phyloP scores from a whole-genome alignment of 352 stramenopile genomes.

The Phytophthora gonapodyides region DNA sequence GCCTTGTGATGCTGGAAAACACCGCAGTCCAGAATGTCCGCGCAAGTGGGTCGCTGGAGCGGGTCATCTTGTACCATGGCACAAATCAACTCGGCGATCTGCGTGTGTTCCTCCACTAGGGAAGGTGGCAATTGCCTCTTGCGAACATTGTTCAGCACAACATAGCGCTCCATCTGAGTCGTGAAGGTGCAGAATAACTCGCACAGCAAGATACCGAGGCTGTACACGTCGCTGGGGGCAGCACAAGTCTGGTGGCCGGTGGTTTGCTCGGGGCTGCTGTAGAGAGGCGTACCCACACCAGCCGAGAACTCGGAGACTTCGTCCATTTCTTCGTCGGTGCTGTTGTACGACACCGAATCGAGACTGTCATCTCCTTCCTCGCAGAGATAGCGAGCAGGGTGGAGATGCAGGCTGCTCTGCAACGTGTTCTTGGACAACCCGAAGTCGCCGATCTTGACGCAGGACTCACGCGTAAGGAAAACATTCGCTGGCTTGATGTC shows the following conservation, averaged over 20 bases:
- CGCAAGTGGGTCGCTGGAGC: conserved; percentile 45
- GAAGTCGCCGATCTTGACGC: conserved; percentile 87
- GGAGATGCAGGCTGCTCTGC: conserved; percentile 59
- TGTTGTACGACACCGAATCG: conserved; percentile 26
- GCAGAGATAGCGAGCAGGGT: conserved; percentile 56
- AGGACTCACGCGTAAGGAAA: conserved; percentile 74
- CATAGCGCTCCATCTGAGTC: conserved; percentile 81
- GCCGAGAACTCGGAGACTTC: conserved; percentile 59
- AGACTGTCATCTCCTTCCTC: conserved; percentile 38
- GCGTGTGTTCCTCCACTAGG: conserved; percentile 42
- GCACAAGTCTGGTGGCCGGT: conserved; percentile 44
- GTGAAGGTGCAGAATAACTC: conserved; percentile 78
- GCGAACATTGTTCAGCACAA: conserved; percentile 54
- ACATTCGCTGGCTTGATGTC: conserved; percentile 87
- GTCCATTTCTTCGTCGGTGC: conserved; percentile 34
- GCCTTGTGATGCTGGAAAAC: conserved; percentile 38
- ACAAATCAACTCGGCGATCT: conserved; percentile 51
- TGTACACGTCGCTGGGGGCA: conserved; percentile 72
- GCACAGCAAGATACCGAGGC: conserved; percentile 71
- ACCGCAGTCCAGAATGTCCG: conserved; percentile 43
- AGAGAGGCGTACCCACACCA: conserved; percentile 70
- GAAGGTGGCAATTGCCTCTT: conserved; percentile 43
- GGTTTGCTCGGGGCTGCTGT: conserved; percentile 78
- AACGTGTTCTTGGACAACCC: conserved; percentile 77
- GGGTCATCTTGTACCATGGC: conserved; percentile 58